Evolutionary conservation across 2,329 filamentous ascomycete genomes (phyloP).

Genomic region (Fonsecaea nubica): DNA sequence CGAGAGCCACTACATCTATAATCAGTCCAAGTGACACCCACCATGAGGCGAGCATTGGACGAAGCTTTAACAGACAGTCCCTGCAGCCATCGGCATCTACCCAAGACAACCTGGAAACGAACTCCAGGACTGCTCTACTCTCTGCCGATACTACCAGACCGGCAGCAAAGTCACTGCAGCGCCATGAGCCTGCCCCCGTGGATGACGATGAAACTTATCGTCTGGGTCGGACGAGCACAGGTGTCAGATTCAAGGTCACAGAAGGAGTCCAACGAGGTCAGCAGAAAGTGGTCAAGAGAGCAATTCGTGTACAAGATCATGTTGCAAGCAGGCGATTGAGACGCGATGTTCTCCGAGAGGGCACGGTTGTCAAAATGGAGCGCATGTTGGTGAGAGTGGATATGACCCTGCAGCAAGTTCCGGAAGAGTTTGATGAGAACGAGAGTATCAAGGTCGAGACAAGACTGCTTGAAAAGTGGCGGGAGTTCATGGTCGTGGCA

Average conservation of each 20-base stretch:
- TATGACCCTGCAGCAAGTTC: constrained; percentile 58
- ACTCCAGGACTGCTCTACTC: constrained; percentile 34
- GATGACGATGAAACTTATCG: constrained; percentile 25
- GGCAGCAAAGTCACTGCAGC: constrained; percentile 24
- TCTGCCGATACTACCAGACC: background rate
- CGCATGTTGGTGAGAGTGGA: constrained; percentile 72
- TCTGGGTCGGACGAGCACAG: constrained; percentile 28
- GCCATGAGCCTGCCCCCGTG: constrained; percentile 36
- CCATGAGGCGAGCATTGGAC: constrained; percentile 9
- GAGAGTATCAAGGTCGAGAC: constrained; percentile 65
- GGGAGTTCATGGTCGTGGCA: constrained; percentile 68
- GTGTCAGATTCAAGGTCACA: constrained; percentile 52
- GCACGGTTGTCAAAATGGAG: constrained; percentile 71
- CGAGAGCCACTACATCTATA: constrained; percentile 18
- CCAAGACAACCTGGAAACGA: constrained; percentile 32
- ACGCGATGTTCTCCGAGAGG: constrained; percentile 56
- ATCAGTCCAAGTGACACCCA: constrained; percentile 15
- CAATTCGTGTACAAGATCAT: constrained; percentile 47
- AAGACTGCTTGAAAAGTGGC: constrained; percentile 67
- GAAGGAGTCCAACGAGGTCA: constrained; percentile 52
- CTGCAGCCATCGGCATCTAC: constrained; percentile 22
- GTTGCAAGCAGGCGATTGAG: constrained; percentile 46
- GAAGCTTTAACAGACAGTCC: constrained; percentile 15
- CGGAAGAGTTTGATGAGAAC: constrained; percentile 69
- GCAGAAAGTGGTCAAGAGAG: constrained; percentile 48